A percentile compares a stretch with the other conserved stretches of the same genome.
Evolutionary conservation across 2,329 filamentous ascomycete species (phyloP).

Genomic region (Pestalotiopsis sp.): DNA sequence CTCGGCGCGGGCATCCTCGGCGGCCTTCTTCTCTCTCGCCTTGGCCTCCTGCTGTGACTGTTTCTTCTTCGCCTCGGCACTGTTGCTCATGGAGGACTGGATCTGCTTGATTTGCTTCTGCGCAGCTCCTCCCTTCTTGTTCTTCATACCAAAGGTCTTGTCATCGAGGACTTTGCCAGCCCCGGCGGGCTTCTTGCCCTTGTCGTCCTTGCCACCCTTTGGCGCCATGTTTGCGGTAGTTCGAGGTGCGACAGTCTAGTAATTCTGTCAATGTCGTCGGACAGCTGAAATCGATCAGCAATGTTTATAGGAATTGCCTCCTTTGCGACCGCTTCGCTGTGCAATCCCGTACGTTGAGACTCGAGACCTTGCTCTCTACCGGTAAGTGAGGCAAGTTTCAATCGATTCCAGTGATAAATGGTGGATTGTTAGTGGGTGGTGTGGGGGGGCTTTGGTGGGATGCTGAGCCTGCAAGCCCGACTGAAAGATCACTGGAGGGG

Average conservation of each 20-base stretch:
- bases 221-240: conserved; percentile 68
- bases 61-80: conserved; percentile 85
- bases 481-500: conserved; percentile 5
- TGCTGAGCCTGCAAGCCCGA: neutral
- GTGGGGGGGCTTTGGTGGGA: conserved; percentile 22
- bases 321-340: neutral
- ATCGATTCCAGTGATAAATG: conserved; percentile 11
- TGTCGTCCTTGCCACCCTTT: conserved; percentile 61
- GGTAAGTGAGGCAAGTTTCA: conserved; percentile 20
- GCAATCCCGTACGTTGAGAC: neutral
- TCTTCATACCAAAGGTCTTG: conserved; percentile 99
- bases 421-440: conserved; percentile 26
- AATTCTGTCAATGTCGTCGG: neutral
- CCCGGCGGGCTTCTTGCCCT: conserved; percentile 55
- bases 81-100: conserved; percentile 73
- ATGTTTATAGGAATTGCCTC: neutral
- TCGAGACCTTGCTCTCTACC: neutral
- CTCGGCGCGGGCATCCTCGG: conserved; percentile 83
- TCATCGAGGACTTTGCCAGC: conserved; percentile 76
- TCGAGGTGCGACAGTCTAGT: neutral
- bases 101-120: conserved; percentile 91
- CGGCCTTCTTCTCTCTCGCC: conserved; percentile 88
- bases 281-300: neutral
- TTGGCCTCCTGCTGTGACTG: conserved; percentile 66
- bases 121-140: conserved; percentile 92